Percentiles rank a stretch among this genome's conserved stretches.
These are phyloP conservation scores for Spergularia marina DNA, from an alignment of 148 eudicot genomes.

Conservation along the genomic window DNA sequence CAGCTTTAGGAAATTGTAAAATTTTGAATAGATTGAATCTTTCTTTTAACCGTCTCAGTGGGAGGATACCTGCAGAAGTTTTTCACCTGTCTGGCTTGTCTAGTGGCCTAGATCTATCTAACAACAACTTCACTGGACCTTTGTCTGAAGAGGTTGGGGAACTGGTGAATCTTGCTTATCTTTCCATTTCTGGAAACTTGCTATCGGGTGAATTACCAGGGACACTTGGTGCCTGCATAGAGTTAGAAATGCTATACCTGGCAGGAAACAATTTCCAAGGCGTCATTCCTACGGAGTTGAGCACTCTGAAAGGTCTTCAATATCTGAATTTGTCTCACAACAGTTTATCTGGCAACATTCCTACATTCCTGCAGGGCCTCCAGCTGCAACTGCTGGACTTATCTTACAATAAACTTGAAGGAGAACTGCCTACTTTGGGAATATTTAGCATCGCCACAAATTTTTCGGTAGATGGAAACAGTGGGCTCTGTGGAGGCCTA, in stretches of 20 bases:
- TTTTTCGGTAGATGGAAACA: slow-evolving; percentile 35
- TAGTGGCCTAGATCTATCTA: slow-evolving; percentile 9
- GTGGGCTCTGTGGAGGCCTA: slow-evolving; percentile 41
- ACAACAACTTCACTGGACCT: slow-evolving; percentile 31
- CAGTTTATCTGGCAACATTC: slow-evolving; percentile 32
- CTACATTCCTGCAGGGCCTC: slow-evolving; percentile 19
- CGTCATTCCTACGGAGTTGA: slow-evolving; percentile 25
- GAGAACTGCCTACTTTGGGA: slow-evolving; percentile 37
- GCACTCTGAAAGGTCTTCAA: slow-evolving; percentile 20
- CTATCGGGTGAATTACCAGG: slow-evolving; percentile 33
- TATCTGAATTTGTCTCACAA: slow-evolving; percentile 29
- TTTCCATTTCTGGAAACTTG: slow-evolving; percentile 27
- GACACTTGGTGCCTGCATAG: slow-evolving; percentile 26
- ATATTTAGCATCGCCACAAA: slow-evolving; percentile 32
- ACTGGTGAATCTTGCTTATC: slow-evolving; percentile 20
- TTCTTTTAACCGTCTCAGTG: slow-evolving; percentile 22
- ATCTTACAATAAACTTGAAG: slow-evolving; percentile 36
- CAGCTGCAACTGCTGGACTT: slow-evolving; percentile 20
- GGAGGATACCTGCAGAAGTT: slow-evolving; percentile 32
- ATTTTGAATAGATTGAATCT: slow-evolving; percentile 22
- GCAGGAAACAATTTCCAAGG: slow-evolving; percentile 32
- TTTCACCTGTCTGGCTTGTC: slow-evolving; percentile 16
- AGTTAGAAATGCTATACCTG: slow-evolving; percentile 23
- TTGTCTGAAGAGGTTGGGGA: slow-evolving; percentile 30
- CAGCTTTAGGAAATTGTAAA: slow-evolving; percentile 30